Evolutionary conservation across 2,329 filamentous ascomycete genomes (phyloP), one percentile per base, ranked within the genome.

Genomic region (Paraphaeosphaeria minitans): DNA sequence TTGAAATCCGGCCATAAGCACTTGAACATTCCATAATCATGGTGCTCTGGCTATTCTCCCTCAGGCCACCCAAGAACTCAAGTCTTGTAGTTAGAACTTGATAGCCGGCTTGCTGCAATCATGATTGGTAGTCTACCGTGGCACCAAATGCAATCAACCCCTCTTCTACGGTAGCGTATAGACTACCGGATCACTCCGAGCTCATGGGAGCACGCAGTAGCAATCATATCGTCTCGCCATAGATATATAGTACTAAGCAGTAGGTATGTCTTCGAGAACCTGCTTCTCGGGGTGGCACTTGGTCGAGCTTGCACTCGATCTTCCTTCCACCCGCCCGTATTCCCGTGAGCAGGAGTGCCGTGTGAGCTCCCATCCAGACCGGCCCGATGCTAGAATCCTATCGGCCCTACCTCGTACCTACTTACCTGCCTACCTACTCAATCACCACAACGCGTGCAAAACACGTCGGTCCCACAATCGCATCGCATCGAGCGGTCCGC

Each of bases 381-480:
- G 19, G n/a, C 10, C 29, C 31, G 19, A 31, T 29, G n/a, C 47
- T 9, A 50, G 19, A 35, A 16, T 39, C n/a, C 41, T 22, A 43
- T 43, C 19, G 19, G 41, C 41, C 43, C 41, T 43, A 43, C 19
- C 10, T 21, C 29, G 27, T 29, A 29, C 27, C 27, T 29, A n/a
- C 27, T 4, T 29, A 29, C 27, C 27, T 29, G 4, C 27, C 35
- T 14, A 39, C 35, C 37, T 8, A n/a, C 37, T n/a, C 16, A 39
- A 8, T 22, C 49, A 10, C 49, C 22, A 43, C 22, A 24, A 46
- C 51, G 27, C 51, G 51, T 46, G 29, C 41, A n/a, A 27, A 35
- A 46, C 51, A 41, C 41, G 51, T 45, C 39, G 16, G 46, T 24
- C n/a, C n/a, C n/a, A n/a, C n/a, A n/a, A n/a, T n/a, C n/a, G n/a